phyloP scores from a whole-genome alignment of 2,329 filamentous ascomycete genomes.

The Ophiocordyceps camponoti-leonardi region DNA sequence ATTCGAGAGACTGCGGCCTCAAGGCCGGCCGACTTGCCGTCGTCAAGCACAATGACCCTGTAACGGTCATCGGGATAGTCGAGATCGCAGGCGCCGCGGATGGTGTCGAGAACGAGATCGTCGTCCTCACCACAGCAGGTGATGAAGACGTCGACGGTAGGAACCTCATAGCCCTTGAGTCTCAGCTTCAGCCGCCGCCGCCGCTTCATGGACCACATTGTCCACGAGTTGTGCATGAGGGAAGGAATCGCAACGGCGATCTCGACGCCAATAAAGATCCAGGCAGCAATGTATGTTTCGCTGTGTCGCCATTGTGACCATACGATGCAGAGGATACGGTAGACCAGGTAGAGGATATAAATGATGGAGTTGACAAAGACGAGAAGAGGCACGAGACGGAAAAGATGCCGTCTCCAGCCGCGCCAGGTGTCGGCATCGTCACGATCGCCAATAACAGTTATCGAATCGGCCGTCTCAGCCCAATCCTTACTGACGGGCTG shows the following conservation, averaged over 20 bases:
- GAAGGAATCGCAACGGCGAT: constrained; percentile 33
- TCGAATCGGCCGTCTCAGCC: constrained; percentile 13
- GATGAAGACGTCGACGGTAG: constrained; percentile 38
- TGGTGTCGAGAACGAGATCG: constrained; percentile 38
- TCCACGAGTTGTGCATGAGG: constrained; percentile 39
- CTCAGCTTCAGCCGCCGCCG: constrained; percentile 34
- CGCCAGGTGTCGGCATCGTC: constrained; percentile 25
- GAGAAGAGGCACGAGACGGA: constrained; percentile 18
- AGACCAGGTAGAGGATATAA: constrained; percentile 30
- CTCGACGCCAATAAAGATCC: constrained; percentile 40
- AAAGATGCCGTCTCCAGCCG: constrained; percentile 24
- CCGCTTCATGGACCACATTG: constrained; percentile 37
- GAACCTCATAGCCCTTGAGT: constrained; percentile 27
- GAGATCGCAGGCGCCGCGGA: constrained; percentile 32
- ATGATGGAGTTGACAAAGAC: constrained; percentile 22
- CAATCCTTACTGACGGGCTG: constrained; percentile 15
- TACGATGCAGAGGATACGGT: constrained; percentile 35
- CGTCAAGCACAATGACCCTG: constrained; percentile 37
- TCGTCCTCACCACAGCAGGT: constrained; percentile 40
- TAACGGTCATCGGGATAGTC: constrained; percentile 37
- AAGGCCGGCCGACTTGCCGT: constrained; percentile 28
- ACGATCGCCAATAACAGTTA: constrained; percentile 23
- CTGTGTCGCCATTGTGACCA: constrained; percentile 24
- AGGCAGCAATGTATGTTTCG: constrained; percentile 29
- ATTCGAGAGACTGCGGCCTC: constrained; percentile 20